These are phyloP conservation scores for Tetrastigma voinierianum DNA, from an alignment of 164 flowering plant genomes.

Conservation along the genomic window DNA sequence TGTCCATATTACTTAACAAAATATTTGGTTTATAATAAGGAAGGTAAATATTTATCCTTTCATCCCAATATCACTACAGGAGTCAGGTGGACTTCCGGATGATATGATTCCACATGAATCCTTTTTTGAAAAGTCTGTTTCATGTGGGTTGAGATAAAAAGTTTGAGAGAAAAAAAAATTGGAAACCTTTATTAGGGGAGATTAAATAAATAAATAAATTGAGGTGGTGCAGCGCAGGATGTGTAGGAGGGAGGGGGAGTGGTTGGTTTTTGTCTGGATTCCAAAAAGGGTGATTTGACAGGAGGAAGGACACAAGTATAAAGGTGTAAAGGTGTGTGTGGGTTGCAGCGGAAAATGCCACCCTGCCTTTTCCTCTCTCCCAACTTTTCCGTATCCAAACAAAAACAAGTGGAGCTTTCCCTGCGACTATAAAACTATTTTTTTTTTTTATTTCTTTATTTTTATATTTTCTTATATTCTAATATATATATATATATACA, in stretches of 20 bases:
- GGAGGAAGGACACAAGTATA: conserved; percentile 15
- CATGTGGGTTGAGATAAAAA: too few species aligned
- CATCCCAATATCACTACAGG: too few species aligned
- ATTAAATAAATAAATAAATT: not conserved
- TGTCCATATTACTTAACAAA: too few species aligned
- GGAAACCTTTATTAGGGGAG: not conserved
- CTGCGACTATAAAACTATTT: not conserved
- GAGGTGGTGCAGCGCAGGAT: not conserved
- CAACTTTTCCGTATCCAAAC: conserved; percentile 22
- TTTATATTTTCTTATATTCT: too few species aligned
- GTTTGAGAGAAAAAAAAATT: too few species aligned
- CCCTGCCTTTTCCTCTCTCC: conserved; percentile 2
- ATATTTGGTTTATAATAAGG: too few species aligned
- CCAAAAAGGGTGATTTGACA: conserved; percentile 39
- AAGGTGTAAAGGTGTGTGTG: conserved; percentile 29
- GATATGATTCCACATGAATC: too few species aligned
- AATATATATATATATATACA: too few species aligned
- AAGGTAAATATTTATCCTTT: too few species aligned
- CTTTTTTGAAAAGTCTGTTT: too few species aligned
- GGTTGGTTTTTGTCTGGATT: conserved; percentile 37
- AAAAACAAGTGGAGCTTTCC: conserved; percentile 19
- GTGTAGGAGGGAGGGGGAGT: conserved; percentile 11
- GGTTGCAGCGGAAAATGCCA: conserved; percentile 14
- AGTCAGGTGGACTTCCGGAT: too few species aligned
- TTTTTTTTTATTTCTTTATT: too few species aligned